These are phyloP conservation scores for Botryotinia calthae DNA, from an alignment of 2,329 filamentous ascomycete species.

Conservation along the genomic window DNA sequence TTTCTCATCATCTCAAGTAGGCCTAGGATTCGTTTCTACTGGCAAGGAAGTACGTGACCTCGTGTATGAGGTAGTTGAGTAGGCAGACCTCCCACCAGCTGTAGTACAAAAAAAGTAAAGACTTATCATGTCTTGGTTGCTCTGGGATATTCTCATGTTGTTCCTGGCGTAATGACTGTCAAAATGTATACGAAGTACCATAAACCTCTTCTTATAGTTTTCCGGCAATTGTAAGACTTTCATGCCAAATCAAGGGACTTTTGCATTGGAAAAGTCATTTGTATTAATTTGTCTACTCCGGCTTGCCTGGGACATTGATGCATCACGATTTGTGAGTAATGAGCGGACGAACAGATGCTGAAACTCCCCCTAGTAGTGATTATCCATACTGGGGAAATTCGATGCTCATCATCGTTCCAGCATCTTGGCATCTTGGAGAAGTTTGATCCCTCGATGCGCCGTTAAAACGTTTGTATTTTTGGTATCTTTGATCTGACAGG, in stretches of 20 bases:
- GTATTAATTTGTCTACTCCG: not conserved
- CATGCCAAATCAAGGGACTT: not conserved
- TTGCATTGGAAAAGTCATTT: not conserved
- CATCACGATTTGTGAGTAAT: not conserved
- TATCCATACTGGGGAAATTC: not conserved
- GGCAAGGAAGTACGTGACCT: not conserved
- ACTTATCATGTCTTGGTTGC: not conserved
- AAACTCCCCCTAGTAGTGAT: too few species aligned
- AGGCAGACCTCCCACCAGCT: not conserved
- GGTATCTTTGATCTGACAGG: slow-evolving; percentile 4
- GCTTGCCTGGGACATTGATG: not conserved
- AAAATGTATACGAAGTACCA: not conserved
- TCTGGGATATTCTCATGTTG: not conserved
- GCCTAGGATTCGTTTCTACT: not conserved
- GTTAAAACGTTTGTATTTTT: not conserved
- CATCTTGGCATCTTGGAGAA: not conserved
- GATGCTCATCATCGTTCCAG: not conserved
- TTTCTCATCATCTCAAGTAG: not conserved
- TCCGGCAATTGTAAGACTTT: not conserved
- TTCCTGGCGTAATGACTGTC: not conserved
- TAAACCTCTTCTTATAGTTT: not conserved
- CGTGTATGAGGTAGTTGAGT: not conserved
- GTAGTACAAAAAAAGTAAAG: not conserved
- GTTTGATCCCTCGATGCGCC: not conserved
- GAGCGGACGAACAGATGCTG: not conserved